A percentile compares a stretch with the other conserved stretches of the same genome.
Evolutionary conservation across 164 flowering plant species (phyloP).

Genomic region (Aristolochia californica): DNA sequence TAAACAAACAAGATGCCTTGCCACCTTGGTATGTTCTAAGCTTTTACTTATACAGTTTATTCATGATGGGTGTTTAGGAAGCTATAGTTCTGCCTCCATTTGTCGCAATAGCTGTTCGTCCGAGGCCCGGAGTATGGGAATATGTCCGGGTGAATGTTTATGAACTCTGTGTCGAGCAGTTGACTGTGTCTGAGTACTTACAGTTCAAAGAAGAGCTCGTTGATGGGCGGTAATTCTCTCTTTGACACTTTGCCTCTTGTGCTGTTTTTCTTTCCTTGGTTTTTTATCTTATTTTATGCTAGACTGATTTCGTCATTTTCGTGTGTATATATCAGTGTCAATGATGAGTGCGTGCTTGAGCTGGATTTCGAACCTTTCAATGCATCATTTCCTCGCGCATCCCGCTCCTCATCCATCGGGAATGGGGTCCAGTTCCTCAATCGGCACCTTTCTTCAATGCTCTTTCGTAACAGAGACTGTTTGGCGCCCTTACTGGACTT

Average conservation of each 20-base stretch:
- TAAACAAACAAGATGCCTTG: no score
- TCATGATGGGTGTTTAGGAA: conserved; percentile 36
- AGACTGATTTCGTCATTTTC: neutral
- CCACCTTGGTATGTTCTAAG: no score
- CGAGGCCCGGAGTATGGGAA: conserved; percentile 99
- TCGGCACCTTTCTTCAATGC: conserved; percentile 81
- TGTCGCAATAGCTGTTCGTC: conserved; percentile 88
- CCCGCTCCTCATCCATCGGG: conserved; percentile 76
- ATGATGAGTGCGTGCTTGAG: conserved; percentile 51
- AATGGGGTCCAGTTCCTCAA: conserved; percentile 97
- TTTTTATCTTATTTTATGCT: neutral
- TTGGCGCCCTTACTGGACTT: conserved; percentile 86
- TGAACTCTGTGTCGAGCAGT: conserved; percentile 79
- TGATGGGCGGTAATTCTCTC: conserved; percentile 39
- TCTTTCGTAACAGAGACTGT: conserved; percentile 77
- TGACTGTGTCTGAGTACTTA: conserved; percentile 76
- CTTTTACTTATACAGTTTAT: no score
- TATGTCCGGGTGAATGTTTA: conserved; percentile 77
- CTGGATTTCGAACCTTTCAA: conserved; percentile 96
- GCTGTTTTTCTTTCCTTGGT: neutral
- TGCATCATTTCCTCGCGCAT: conserved; percentile 75
- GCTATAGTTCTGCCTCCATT: conserved; percentile 88
- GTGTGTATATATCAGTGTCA: conserved; percentile 19
- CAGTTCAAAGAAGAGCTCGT: conserved; percentile 79
- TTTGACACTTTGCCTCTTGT: neutral